Conservation (phyloP, 2,329 filamentous ascomycete genomes). For the Aspergillus sp. region DNA sequence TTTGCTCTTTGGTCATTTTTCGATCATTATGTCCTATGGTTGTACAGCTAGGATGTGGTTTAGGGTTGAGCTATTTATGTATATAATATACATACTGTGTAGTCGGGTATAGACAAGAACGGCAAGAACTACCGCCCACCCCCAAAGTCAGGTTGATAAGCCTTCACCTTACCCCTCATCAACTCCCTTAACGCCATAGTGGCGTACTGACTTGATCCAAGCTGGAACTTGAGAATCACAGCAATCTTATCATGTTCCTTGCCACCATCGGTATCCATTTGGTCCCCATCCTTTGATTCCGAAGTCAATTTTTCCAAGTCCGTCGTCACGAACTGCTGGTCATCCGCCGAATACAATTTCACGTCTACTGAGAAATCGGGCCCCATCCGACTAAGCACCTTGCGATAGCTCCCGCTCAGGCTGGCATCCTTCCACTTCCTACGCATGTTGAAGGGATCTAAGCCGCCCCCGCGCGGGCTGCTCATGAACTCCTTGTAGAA, state of each 20-base stretch:
- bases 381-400: conserved; percentile 72
- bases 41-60: neutral
- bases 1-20: too few relatives aligned
- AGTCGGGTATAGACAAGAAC: neutral
- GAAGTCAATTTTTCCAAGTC: conserved; percentile 69
- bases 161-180: conserved; percentile 66
- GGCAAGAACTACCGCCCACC: conserved; percentile 35
- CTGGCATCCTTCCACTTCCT: conserved; percentile 83
- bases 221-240: conserved; percentile 70
- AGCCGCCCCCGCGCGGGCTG: conserved; percentile 69
- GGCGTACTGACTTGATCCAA: conserved; percentile 78
- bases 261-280: conserved; percentile 7
- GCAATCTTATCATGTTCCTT: conserved; percentile 55
- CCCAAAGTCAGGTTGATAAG: conserved; percentile 64
- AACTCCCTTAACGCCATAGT: conserved; percentile 80
- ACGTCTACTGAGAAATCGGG: conserved; percentile 66
- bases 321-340: conserved; percentile 85
- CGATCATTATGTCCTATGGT: neutral
- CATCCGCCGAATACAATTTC: conserved; percentile 62
- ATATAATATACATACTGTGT: neutral
- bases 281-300: conserved; percentile 28
- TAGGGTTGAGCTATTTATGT: neutral
- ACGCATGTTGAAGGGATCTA: conserved; percentile 86
- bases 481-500: conserved; percentile 89
- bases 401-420: conserved; percentile 84